These are phyloP conservation scores for Russula sp. DNA, from an alignment of 768 basidiomycete species.

Conservation along the genomic window DNA sequence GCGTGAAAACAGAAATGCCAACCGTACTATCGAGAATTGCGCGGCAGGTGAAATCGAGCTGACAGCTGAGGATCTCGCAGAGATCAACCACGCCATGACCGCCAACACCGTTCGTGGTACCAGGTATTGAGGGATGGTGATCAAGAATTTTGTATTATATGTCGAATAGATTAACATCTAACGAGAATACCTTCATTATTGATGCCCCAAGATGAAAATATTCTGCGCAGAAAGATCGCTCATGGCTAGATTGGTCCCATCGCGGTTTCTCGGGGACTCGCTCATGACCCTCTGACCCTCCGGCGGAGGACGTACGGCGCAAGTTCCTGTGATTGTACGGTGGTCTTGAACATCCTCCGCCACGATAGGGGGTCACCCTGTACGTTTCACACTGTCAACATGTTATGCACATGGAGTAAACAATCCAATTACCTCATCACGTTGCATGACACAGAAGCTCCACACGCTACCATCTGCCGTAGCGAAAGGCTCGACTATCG, in stretches of 20 bases:
- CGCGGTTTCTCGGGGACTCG: neutral
- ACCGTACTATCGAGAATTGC: constrained; percentile 41
- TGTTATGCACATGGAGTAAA: neutral
- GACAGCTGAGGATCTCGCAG: constrained; percentile 33
- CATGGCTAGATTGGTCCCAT: neutral
- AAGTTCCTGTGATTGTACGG: constrained; percentile 47
- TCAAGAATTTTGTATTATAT: neutral
- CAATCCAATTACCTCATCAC: constrained; percentile 50
- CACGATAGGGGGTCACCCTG: constrained; percentile 77
- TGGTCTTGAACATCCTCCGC: constrained; percentile 66
- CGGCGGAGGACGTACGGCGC: constrained; percentile 49
- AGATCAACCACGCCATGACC: constrained; percentile 35
- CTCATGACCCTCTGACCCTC: constrained; percentile 1
- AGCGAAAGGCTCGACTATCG: constrained; percentile 59
- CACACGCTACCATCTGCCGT: constrained; percentile 41
- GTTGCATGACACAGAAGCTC: constrained; percentile 63
- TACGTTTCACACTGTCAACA: neutral
- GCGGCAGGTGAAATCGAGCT: constrained; percentile 35
- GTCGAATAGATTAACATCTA: neutral
- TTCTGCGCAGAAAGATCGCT: neutral
- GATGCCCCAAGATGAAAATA: neutral
- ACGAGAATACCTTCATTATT: neutral
- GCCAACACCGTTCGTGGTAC: constrained; percentile 15
- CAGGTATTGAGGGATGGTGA: constrained; percentile 11
- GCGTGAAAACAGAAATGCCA: constrained; percentile 30